These are phyloP conservation scores for Xylaria sp. DNA, from an alignment of 2,329 filamentous ascomycete genomes.

Conservation along the genomic window DNA sequence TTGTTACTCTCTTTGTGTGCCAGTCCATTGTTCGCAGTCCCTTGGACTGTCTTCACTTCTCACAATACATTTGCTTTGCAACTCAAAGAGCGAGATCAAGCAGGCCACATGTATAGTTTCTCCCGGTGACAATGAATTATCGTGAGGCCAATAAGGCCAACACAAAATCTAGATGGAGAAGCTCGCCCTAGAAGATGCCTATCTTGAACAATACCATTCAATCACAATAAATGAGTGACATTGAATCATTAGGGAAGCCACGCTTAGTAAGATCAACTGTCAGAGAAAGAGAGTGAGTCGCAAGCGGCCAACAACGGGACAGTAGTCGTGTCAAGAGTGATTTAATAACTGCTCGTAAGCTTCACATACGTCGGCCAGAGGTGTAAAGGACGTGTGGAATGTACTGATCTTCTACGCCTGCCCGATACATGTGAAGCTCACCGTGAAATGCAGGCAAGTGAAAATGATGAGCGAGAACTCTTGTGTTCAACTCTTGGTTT, in stretches of 20 bases:
- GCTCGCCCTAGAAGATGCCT: no score
- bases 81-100: neutral
- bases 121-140: neutral
- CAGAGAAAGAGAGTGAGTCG: neutral
- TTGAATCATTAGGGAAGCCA: neutral
- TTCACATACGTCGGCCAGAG: neutral
- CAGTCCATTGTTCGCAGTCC: neutral
- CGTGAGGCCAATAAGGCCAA: neutral
- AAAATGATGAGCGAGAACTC: neutral
- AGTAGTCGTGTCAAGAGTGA: neutral
- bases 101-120: neutral
- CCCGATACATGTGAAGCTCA: neutral
- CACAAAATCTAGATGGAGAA: neutral
- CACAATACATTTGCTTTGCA: neutral
- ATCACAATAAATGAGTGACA: neutral
- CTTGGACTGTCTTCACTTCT: neutral
- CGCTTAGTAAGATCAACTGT: neutral
- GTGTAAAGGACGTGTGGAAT: neutral
- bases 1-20: neutral
- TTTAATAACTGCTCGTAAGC: neutral
- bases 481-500: neutral
- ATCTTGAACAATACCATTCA: neutral
- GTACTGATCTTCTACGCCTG: neutral
- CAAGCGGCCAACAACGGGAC: neutral
- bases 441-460: no score